These are phyloP conservation scores for Lipomyces sp. DNA, from an alignment of 805 yeast species.

Conservation along the genomic window DNA sequence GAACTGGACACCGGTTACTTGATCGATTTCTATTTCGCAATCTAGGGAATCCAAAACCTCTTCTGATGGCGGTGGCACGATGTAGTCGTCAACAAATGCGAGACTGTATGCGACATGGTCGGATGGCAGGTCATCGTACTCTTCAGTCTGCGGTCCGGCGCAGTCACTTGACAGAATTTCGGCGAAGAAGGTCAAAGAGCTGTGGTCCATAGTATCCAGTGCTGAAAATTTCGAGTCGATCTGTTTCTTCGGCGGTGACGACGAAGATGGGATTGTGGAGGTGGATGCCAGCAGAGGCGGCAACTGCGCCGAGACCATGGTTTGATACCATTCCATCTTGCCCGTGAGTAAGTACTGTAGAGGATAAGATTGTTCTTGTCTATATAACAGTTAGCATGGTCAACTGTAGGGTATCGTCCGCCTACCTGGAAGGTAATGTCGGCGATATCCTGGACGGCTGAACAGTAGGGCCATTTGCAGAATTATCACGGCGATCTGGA, in stretches of 20 bases:
- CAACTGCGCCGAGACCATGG: neutral
- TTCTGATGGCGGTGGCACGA: slow-evolving; percentile 8
- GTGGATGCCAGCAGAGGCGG: slow-evolving; percentile 5
- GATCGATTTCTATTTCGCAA: slow-evolving; percentile 2
- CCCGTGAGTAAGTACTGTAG: neutral
- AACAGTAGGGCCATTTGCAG: neutral
- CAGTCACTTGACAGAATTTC: slow-evolving; percentile 17
- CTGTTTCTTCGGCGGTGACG: neutral
- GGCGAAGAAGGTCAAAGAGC: slow-evolving; percentile 23
- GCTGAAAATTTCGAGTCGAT: slow-evolving; percentile 10
- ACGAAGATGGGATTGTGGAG: neutral
- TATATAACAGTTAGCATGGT: neutral
- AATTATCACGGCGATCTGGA: neutral
- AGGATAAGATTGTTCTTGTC: neutral
- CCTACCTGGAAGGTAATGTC: neutral
- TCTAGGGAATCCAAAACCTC: neutral
- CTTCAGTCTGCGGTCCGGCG: slow-evolving; percentile 5
- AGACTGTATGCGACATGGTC: slow-evolving; percentile 18
- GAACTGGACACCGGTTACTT: neutral
- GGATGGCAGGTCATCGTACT: neutral
- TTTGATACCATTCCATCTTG: neutral
- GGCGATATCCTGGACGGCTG: neutral
- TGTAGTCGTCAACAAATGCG: slow-evolving; percentile 23
- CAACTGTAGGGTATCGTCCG: neutral
- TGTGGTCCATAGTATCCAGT: slow-evolving; percentile 20